Base-by-base conservation (phyloP, 1,139 yeast genomes). In the Taphrina communis region DNA sequence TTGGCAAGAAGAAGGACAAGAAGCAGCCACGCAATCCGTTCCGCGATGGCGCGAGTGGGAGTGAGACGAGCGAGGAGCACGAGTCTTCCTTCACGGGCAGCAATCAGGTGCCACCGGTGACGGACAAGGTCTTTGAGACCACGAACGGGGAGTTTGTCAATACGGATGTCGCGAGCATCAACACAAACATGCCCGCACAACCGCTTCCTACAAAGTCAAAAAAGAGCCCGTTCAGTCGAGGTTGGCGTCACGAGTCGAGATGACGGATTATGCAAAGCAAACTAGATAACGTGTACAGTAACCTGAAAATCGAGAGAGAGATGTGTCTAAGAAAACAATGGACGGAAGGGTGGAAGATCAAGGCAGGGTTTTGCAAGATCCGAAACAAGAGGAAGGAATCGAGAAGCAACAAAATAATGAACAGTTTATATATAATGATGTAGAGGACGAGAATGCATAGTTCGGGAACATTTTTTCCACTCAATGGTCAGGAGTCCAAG, bases 21-120 rank as follows among this genome's bases (percentile, higher is more conserved):
- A 58, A 46, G 53, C 51, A 52, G 53, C 42, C 25, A 38, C 51
- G 62, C 51, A 58, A 58, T 39, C 62, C 62, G 7, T 58, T 58
- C 53, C 38, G 62, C 9, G 62, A 58, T 21, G 53, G 62, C 12
- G 62, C 62, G 14, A 58, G 50, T 41, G 60, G 53, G 14, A 58
- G 62, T 35, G 62, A 58, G 19, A 44, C 51, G 41, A 58, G 62
- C 53, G 62, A 38, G 60, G 50, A 56, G 41, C 42, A 25, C 12
- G 53, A 50, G 12, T 21, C 53, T 11, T 50, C 53, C 36, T 21
- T 50, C 7, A 25, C 36, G 36, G n/a, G 53, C 53, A 21, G 36
- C 11, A 11, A 21, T 8, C 31, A 50, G 12, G 12, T 25, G n/a
- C 31, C 12, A 8, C 35, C 53, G 19, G 36, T 21, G 53, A 50